Conservation (phyloP, 1,139 yeast species). For the Hemisphaericaspora subhashii region DNA sequence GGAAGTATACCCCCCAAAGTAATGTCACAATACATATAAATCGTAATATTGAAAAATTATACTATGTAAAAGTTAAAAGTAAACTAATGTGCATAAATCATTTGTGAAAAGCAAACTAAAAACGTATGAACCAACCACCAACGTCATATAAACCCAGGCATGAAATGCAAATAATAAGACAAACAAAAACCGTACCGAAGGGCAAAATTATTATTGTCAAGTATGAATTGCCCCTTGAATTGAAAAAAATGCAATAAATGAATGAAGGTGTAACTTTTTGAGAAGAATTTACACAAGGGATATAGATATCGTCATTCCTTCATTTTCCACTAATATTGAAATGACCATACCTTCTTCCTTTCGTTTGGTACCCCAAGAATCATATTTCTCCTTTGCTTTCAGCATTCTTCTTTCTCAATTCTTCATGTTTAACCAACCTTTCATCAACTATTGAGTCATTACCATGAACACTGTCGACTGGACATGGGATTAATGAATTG, state of each 20-base stretch:
- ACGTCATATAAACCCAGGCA: neutral
- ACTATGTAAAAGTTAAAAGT: too few species aligned
- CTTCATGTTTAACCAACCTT: slow-evolving; percentile 17
- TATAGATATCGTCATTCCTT: too few species aligned
- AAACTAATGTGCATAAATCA: neutral
- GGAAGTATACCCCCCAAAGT: too few species aligned
- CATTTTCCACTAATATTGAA: too few species aligned
- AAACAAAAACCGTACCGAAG: neutral
- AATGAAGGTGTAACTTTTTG: neutral
- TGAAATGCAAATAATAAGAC: neutral
- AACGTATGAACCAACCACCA: neutral
- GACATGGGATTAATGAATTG: slow-evolving; percentile 73
- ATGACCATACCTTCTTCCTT: too few species aligned
- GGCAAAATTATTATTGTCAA: neutral
- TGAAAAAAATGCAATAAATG: neutral
- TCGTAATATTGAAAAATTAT: too few species aligned
- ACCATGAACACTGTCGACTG: slow-evolving; percentile 53
- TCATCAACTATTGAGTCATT: slow-evolving; percentile 43
- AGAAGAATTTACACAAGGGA: neutral
- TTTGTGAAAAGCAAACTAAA: neutral
- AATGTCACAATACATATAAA: too few species aligned
- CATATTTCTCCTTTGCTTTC: neutral
- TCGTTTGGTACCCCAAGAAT: neutral
- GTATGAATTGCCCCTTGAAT: neutral
- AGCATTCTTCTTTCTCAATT: slow-evolving; percentile 9